Base-by-base conservation (phyloP, 2,329 filamentous ascomycete genomes). In the Epichloe sylvatica region DNA sequence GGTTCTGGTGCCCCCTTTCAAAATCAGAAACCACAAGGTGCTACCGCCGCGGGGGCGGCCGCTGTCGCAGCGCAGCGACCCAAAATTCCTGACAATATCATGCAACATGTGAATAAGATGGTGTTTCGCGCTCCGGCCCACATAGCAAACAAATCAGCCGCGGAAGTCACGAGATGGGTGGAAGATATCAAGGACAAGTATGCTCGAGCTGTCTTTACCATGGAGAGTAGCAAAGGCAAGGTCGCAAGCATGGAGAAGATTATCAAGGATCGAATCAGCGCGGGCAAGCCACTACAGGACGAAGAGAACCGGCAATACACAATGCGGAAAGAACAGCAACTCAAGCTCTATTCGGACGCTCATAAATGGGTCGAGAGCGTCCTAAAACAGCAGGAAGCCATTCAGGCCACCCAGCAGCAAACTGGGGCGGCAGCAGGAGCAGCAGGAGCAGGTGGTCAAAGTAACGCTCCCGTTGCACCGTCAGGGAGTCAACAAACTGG, bases 171-270 rank as follows among this genome's bases (percentile, higher is more conserved):
- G 2, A 74, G 74, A 53, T 78, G 73, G 72, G 58, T 72, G 2
- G 64, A 70, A 7, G 70, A 76, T 1, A 63, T 70, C 34, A 75
- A 70, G 55, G 62, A 66, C 0, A 68, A 67, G 49, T 77, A 78
- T 51, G 64, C 66, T 0, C 64, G 70, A 38, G 74, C 72, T 0
- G 59, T 80, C 5, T 62, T 71, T 54, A 66, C 69, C 2, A 77
- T 79, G 67, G 75, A 78, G 37, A 63, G 55, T 9, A 64, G 67
- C 3, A 68, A 70, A 11, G 57, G 54, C n/a, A 65, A 67, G 44
- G 58, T 76, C 4, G 60, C 60, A 2, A 60, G 61, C 46, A 61
- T 76, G 47, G 73, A 77, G 11, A 63, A 63, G 43, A 53, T 64
- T 3, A 60, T 70, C 19, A 69, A 70, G 45, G 68, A 72, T 17